Conservation (phyloP, 768 basidiomycete genomes). For the Tricholoma flavovirens region DNA sequence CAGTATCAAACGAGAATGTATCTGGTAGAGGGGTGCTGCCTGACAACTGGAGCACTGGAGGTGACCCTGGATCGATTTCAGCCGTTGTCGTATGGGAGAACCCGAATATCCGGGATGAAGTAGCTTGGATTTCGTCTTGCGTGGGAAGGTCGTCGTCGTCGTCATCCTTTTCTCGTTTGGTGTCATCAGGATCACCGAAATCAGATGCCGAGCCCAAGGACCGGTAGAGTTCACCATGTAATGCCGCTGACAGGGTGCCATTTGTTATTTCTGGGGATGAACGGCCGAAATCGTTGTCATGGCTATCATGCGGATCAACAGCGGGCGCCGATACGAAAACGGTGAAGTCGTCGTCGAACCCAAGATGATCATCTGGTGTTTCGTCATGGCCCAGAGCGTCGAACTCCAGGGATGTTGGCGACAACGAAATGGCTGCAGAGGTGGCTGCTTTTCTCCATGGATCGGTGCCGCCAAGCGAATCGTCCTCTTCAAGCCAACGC, state of each 20-base stretch:
- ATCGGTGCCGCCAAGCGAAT: conserved; percentile 24
- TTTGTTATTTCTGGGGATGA: conserved; percentile 15
- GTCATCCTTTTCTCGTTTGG: conserved; percentile 18
- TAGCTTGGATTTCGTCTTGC: conserved; percentile 41
- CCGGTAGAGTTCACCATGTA: conserved; percentile 33
- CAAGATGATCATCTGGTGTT: neutral
- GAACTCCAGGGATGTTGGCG: conserved; percentile 19
- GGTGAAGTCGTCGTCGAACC: conserved; percentile 77
- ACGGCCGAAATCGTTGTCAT: conserved; percentile 19
- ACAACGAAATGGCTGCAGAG: conserved; percentile 21
- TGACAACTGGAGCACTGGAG: neutral
- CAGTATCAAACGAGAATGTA: conserved; percentile 1
- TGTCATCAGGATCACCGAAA: conserved; percentile 40
- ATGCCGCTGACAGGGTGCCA: conserved; percentile 12
- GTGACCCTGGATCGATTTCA: neutral
- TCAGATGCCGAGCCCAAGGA: conserved; percentile 59
- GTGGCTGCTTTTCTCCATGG: conserved; percentile 36
- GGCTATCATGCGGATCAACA: conserved; percentile 6
- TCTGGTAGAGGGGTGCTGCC: neutral
- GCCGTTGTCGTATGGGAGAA: neutral
- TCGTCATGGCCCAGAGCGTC: neutral
- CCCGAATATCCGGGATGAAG: conserved; percentile 49
- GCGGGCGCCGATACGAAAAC: conserved; percentile 63
- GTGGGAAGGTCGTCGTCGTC: conserved; percentile 37
- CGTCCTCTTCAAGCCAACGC: conserved; percentile 55